A percentile compares a stretch with the other conserved stretches of the same genome.
Evolutionary conservation across 306 rosid species (phyloP).

Genomic region (Cicer yamashitae): DNA sequence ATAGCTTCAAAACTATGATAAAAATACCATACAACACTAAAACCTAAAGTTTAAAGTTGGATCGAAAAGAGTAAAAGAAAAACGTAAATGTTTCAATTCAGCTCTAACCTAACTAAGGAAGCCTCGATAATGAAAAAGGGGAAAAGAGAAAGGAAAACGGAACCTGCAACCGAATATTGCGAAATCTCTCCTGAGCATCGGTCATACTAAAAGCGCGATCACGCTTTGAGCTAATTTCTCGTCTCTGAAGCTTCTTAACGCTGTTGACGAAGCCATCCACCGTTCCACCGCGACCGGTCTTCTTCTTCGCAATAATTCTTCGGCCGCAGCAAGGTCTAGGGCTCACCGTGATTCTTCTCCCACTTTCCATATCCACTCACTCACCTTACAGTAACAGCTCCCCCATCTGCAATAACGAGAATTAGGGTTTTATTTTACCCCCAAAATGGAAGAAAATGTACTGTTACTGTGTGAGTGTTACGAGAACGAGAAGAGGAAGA

Average conservation of each 20-base stretch:
- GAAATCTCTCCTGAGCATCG: slow-evolving; percentile 67
- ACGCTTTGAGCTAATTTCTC: slow-evolving; percentile 68
- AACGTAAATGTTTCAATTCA: neutral
- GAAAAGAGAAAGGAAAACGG: neutral
- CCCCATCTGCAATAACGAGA: neutral
- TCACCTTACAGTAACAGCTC: slow-evolving; percentile 15
- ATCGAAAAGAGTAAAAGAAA: neutral
- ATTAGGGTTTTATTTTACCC: slow-evolving; percentile 40
- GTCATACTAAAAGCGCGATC: slow-evolving; percentile 70
- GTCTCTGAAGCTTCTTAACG: slow-evolving; percentile 69
- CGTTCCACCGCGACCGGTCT: slow-evolving; percentile 52
- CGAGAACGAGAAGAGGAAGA: neutral
- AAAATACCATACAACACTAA: neutral
- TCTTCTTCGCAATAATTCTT: slow-evolving; percentile 61
- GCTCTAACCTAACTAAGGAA: slow-evolving; percentile 27
- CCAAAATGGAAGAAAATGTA: neutral
- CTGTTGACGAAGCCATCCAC: slow-evolving; percentile 66
- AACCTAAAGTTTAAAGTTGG: neutral
- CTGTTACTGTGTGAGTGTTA: neutral
- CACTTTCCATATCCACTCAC: slow-evolving; percentile 53
- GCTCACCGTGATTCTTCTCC: slow-evolving; percentile 66
- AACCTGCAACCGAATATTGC: slow-evolving; percentile 69
- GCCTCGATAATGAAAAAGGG: neutral
- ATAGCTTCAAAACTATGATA: neutral
- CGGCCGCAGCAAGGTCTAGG: slow-evolving; percentile 67